Evolutionary conservation across 1,284 basidiomycete species (phyloP), one percentile per base, ranked within the genome.

Genomic region (Retiboletus flavoniger): DNA sequence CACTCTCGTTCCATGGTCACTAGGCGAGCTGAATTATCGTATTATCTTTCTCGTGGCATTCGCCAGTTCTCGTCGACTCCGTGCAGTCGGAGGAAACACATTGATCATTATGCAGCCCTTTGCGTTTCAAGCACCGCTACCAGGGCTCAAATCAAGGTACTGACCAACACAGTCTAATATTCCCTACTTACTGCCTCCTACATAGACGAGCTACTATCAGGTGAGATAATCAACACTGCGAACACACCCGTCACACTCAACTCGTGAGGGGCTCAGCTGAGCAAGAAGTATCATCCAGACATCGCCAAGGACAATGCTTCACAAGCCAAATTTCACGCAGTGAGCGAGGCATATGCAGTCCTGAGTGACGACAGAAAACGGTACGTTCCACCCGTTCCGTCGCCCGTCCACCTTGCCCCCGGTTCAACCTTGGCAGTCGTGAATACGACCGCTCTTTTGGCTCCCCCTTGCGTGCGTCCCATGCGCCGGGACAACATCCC

Each of bases 281-380:
- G 78, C 69, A 81, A 81, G 57, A 58, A 68, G 54, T 74, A 73
- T 50, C 80, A 82, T 55, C 79, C 79, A 0, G 79, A 81, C 61
- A 60, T 78, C 8, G 74, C 73, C 52, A 66, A 71, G 31, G 77
- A 78, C 41, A 66, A 64, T 3, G 51, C 56, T 7, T 73, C 80
- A 3, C 74, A 70, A 55, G 67, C 70, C 51, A 77, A 66, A 51
- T 81, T 80, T 54, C 76, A 77, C 49, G 71, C 68, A 1, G 72
- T 78, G 47, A 80, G 76, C 57, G 78, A 79, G 41, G 79, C 80
- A 1, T 82, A 80, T 53, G 64, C 72, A 1, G 60, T 78, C 21
- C 65, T 81, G 6, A 74, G 76, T 8, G 74, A 82, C 51, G 78
- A 79, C 54, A 65, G 78, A 45, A 72, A 75, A 62, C 70, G 78